Conservation (phyloP, 2,329 filamentous ascomycete species). For the Fusarium sp. region DNA sequence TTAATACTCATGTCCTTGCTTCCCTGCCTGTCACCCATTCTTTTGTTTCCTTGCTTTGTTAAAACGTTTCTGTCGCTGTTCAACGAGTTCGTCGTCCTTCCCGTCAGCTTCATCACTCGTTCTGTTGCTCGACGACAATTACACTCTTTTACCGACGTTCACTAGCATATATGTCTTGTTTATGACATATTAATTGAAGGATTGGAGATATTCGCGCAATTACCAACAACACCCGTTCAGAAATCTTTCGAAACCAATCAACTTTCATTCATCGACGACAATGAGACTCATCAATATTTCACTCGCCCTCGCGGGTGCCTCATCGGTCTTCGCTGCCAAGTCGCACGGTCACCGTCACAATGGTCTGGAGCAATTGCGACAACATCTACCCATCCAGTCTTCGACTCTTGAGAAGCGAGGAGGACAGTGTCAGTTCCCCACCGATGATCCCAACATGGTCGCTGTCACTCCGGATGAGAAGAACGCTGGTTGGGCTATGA, state of each 20-base stretch:
- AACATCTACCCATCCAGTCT: conserved; percentile 41
- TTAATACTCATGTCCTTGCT: conserved; percentile 38
- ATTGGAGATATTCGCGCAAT: conserved; percentile 35
- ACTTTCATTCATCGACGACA: conserved; percentile 42
- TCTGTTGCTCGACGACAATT: conserved; percentile 45
- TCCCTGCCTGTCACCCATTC: conserved; percentile 35
- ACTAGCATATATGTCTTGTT: conserved; percentile 35
- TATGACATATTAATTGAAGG: conserved; percentile 37
- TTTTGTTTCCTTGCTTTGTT: conserved; percentile 40
- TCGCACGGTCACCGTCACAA: conserved; percentile 52
- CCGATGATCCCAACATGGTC: conserved; percentile 72
- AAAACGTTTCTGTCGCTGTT: conserved; percentile 45
- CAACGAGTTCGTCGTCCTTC: conserved; percentile 28
- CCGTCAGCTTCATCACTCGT: conserved; percentile 44
- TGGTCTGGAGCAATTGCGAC: conserved; percentile 56
- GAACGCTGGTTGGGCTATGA: conserved; percentile 86
- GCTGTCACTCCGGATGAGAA: conserved; percentile 71
- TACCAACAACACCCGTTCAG: conserved; percentile 40
- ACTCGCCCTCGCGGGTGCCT: conserved; percentile 62
- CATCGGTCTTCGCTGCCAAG: conserved; percentile 52
- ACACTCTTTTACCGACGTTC: conserved; percentile 36
- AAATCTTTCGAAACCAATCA: conserved; percentile 28
- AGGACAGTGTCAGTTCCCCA: conserved; percentile 73
- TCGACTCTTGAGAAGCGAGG: conserved; percentile 64
- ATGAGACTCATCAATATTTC: conserved; percentile 68